A percentile compares a stretch with the other conserved stretches of the same genome.
Conservation (phyloP, 331 rosid species). For the Erythrophleum ivorense region DNA sequence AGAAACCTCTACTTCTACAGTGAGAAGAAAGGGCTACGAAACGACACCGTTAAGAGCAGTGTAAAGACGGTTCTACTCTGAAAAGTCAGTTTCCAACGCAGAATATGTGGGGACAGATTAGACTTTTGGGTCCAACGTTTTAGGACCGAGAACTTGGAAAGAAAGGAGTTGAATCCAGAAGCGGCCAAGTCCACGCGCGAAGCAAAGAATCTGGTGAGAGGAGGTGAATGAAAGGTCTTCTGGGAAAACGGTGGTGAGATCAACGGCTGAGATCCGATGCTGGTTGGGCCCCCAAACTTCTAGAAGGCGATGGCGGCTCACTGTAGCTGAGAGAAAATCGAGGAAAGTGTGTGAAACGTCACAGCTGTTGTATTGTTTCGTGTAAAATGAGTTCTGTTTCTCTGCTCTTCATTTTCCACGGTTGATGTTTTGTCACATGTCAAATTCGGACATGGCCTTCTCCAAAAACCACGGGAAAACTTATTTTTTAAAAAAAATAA, state of each 20-base stretch:
- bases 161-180: background rate
- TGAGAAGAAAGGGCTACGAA: background rate
- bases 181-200: background rate
- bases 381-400: too few species aligned
- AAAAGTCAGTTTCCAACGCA: too few species aligned
- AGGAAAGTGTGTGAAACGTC: background rate
- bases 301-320: background rate
- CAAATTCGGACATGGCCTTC: too few species aligned
- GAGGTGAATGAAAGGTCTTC: background rate
- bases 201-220: background rate
- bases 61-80: background rate
- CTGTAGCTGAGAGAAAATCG: background rate
- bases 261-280: conserved; percentile 7
- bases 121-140: background rate
- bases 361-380: too few species aligned
- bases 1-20: background rate
- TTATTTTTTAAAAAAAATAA: too few species aligned
- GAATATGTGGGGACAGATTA: background rate
- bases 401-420: too few species aligned
- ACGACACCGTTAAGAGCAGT: background rate
- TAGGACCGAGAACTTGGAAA: background rate
- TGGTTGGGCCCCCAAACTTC: background rate
- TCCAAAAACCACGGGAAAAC: too few species aligned
- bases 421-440: too few species aligned
- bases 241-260: background rate